Evolutionary conservation across 129 eudicot genomes (phyloP), one percentile per base, ranked within the genome.

Genomic region (Escallonia herrerae): DNA sequence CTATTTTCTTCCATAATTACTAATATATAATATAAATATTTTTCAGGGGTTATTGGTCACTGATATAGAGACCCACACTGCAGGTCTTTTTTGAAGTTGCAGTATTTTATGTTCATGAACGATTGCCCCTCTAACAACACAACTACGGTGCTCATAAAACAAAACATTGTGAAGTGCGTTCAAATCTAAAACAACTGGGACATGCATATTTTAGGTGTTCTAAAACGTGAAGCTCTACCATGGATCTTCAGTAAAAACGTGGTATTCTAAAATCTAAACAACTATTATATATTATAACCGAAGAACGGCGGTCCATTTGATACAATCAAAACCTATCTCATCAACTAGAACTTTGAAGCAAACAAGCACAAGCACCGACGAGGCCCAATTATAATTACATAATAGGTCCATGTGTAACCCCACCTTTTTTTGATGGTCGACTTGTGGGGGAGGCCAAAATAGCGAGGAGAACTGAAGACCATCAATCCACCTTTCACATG

Each of bases 401-500:
- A 53, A 52, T 10, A 22, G 41, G 7, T 43, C 33, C 42, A 3
- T 4, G 5, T 51, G 11, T 40, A 45, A 40, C 7, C 64, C 14
- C 65, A 91, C 97, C 97, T 87, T 91, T 54, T 84, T 72, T 65
- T 91, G 97, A 43, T 69, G 86, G 14, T 60, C 65, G 73, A 87
- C 97, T 63, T 81, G 85, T 55, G 97, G 96, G 14, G 97, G 87
- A 44, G 87, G 97, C 96, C 96, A 91, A 78, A 87, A 91, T 72
- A 91, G 49, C 44, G 97, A 91, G 13, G 97, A 91, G 75, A 72
- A 91, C 56, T 78, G 89, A 64, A 91, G 82, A 73, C 96, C 80
- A 76, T 91, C 97, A 15, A 85, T 87, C 97, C 97, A 91, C 83
- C 77, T 85, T 58, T 85, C 89, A 40, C 87, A 77, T 62, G 96